These are phyloP conservation scores for Glycine latifolia DNA, from an alignment of 306 rosid genomes.

Conservation along the genomic window DNA sequence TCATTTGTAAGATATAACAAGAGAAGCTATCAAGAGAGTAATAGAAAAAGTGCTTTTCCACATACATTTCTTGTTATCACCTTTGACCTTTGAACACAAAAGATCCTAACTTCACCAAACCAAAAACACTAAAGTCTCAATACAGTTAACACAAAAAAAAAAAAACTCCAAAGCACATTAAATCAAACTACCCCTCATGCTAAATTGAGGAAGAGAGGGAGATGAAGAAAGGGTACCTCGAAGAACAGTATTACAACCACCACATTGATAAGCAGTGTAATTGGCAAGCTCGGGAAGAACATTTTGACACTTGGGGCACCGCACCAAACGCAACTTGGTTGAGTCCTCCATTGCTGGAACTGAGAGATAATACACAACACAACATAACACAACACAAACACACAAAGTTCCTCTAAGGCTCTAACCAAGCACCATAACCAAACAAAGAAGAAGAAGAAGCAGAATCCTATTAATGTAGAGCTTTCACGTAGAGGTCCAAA, in stretches of 20 bases:
- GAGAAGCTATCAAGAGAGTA: no score
- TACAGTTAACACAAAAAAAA: constrained; percentile 5
- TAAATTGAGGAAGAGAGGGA: constrained; percentile 27
- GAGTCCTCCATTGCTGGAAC: constrained; percentile 72
- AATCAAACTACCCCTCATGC: constrained; percentile 10
- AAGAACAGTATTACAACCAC: constrained; percentile 93
- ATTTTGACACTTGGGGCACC: constrained; percentile 97
- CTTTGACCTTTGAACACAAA: constrained; percentile 10
- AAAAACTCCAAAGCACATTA: not conserved
- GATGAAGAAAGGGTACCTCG: constrained; percentile 62
- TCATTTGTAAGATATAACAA: no score
- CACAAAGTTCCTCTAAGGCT: constrained; percentile 1
- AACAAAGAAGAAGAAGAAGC: constrained; percentile 3
- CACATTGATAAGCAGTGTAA: constrained; percentile 91
- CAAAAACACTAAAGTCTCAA: not conserved
- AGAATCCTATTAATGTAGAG: constrained; percentile 27
- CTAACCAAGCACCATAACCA: constrained; percentile 47
- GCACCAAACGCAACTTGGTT: constrained; percentile 67
- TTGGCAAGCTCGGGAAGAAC: constrained; percentile 89
- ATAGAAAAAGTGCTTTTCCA: no score
- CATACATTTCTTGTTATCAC: no score
- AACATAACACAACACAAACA: constrained; percentile 17
- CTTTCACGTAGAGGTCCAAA: constrained; percentile 41
- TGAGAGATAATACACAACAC: constrained; percentile 8
- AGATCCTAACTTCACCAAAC: constrained; percentile 21